Percentiles rank a stretch among this genome's conserved stretches.
Evolutionary conservation across 345 rosid genomes (phyloP).

Genomic region (Bruguiera sexangula): DNA sequence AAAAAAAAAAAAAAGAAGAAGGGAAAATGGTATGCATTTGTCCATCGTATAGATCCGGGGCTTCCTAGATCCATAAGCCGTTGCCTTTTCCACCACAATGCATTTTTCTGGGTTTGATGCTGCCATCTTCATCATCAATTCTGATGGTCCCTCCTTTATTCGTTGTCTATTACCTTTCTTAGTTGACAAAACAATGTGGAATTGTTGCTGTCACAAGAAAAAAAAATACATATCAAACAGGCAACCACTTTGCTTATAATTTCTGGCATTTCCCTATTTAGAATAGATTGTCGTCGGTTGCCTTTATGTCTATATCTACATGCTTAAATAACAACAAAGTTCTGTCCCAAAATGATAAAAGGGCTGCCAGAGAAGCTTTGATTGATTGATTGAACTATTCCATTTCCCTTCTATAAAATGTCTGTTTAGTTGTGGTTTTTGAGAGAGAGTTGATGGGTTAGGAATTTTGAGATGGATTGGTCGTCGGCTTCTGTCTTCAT

Average conservation of each 20-base stretch:
- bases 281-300: background rate
- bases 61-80: background rate
- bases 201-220: background rate
- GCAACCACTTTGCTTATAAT: background rate
- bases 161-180: background rate
- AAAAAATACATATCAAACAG: background rate
- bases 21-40: too few relatives aligned
- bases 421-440: background rate
- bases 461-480: background rate
- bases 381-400: background rate
- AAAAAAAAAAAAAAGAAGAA: too few relatives aligned
- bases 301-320: background rate
- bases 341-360: background rate
- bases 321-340: background rate
- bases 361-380: background rate
- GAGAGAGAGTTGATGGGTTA: background rate
- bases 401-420: background rate
- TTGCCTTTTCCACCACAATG: constrained; percentile 3
- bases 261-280: constrained; percentile 2
- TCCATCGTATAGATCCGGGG: too few relatives aligned
- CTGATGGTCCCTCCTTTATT: background rate
- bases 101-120: too few relatives aligned
- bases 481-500: background rate
- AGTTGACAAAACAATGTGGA: constrained; percentile 1
- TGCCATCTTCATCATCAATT: background rate